phyloP scores from a whole-genome alignment of 768 basidiomycete genomes.

The Termitomyces heimii region DNA sequence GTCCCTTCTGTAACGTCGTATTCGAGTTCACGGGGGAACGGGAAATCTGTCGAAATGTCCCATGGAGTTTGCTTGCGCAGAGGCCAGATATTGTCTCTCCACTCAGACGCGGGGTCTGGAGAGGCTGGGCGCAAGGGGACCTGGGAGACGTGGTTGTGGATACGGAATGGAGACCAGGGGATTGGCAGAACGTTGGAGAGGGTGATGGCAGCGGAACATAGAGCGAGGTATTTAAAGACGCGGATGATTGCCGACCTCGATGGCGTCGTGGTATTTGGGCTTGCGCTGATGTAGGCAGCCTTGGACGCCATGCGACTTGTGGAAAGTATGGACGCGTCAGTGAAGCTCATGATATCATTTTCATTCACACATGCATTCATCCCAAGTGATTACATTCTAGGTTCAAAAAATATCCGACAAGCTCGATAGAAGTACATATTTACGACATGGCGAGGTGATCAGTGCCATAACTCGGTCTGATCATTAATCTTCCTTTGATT shows the following conservation, averaged over 20 bases:
- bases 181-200: conserved; percentile 28
- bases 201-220: conserved; percentile 26
- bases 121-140: conserved; percentile 13
- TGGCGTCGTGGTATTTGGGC: conserved; percentile 1
- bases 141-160: conserved; percentile 10
- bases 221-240: conserved; percentile 15
- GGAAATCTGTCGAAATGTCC: conserved; percentile 75
- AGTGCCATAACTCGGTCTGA: background rate
- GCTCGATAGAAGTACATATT: background rate
- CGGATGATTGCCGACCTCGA: conserved; percentile 9
- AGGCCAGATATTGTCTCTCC: conserved; percentile 55
- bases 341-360: background rate
- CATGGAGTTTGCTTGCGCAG: conserved; percentile 53
- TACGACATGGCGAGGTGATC: background rate
- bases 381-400: background rate
- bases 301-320: conserved; percentile 11
- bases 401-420: background rate
- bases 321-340: background rate
- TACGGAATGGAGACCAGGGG: conserved; percentile 24
- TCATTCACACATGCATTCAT: background rate
- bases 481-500: conserved; percentile 13
- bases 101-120: conserved; percentile 30
- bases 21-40: conserved; percentile 57
- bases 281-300: background rate
- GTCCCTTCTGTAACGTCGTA: conserved; percentile 73